Evolutionary conservation across 148 eudicot genomes (phyloP).

Genomic region (Chenopodium formosanum): DNA sequence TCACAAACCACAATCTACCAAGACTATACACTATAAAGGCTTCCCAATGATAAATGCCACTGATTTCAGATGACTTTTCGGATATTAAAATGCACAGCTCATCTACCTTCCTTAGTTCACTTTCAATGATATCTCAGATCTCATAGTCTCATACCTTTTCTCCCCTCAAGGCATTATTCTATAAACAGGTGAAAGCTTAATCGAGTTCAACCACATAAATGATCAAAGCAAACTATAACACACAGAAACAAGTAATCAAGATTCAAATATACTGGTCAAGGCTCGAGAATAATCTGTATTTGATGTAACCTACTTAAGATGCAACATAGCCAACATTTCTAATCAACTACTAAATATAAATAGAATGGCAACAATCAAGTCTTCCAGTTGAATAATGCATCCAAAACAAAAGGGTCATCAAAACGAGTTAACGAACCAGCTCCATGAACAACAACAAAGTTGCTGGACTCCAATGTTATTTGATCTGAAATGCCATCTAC

Average conservation of each 20-base stretch:
- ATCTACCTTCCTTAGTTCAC: neutral
- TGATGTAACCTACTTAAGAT: too few species aligned
- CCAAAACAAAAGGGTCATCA: neutral
- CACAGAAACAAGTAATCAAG: neutral
- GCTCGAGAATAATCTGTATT: too few species aligned
- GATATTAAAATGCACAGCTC: neutral
- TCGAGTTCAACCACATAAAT: too few species aligned
- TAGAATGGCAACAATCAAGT: neutral
- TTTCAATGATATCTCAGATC: neutral
- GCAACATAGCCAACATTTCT: too few species aligned
- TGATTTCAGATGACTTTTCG: too few species aligned
- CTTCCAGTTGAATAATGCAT: neutral
- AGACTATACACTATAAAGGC: neutral
- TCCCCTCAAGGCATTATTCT: neutral
- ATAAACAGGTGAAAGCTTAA: too few species aligned
- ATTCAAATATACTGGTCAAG: neutral
- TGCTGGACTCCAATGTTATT: constrained; percentile 36
- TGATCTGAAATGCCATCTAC: constrained; percentile 41
- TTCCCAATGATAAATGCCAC: neutral
- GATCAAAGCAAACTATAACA: neutral
- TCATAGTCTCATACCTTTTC: neutral
- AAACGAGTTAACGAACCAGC: constrained; percentile 57
- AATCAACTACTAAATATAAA: too few species aligned
- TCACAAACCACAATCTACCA: neutral
- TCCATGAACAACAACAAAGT: constrained; percentile 87